phyloP scores from a whole-genome alignment of 257 asterid genomes.

The Solanum paucissectum region DNA sequence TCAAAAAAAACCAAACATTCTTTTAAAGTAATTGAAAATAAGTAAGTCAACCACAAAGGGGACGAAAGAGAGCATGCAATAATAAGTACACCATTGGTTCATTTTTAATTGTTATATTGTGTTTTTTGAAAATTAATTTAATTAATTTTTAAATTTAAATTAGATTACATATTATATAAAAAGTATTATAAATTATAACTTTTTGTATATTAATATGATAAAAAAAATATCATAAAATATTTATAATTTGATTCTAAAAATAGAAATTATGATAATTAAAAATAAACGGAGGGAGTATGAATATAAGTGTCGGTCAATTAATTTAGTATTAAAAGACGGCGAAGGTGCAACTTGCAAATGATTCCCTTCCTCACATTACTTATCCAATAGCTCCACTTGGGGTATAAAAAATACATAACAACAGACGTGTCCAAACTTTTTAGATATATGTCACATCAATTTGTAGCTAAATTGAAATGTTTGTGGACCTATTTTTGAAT shows the following conservation, averaged over 20 bases:
- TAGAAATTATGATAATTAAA: too few species aligned
- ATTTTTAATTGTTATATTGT: too few species aligned
- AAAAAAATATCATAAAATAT: too few species aligned
- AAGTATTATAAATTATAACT: rapidly evolving
- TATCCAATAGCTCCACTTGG: neutral
- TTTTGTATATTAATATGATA: too few species aligned
- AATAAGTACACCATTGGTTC: neutral
- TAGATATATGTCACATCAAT: neutral
- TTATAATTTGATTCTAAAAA: too few species aligned
- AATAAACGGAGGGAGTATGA: neutral
- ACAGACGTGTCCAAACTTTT: neutral
- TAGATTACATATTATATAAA: too few species aligned
- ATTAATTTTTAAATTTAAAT: too few species aligned
- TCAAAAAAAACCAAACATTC: neutral
- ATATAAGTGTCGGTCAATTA: neutral
- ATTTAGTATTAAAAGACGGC: neutral
- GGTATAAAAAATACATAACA: neutral
- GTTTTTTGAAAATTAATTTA: too few species aligned
- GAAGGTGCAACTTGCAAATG: neutral
- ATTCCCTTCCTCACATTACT: neutral
- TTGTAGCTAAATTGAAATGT: neutral
- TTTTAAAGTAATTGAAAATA: neutral
- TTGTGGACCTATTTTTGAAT: neutral
- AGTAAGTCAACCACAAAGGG: neutral
- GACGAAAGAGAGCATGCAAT: neutral